Evolutionary conservation across 1,284 basidiomycete species (phyloP).

Genomic region (Entoloma clypeatum): DNA sequence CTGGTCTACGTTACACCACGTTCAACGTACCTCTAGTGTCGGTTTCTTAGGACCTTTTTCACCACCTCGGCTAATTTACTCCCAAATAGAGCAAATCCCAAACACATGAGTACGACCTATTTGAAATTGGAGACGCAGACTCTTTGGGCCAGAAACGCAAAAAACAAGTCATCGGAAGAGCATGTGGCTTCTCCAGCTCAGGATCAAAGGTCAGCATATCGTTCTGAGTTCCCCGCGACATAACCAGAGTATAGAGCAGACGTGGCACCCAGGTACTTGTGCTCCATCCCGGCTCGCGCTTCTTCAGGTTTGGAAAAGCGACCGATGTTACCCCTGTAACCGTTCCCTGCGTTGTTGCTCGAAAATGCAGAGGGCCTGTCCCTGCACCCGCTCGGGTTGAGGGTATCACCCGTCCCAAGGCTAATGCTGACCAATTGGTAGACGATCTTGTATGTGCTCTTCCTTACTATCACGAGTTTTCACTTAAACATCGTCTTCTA

Average conservation of each 20-base stretch:
- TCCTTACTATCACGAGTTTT: neutral
- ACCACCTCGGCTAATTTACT: conserved; percentile 10
- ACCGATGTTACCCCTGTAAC: conserved; percentile 79
- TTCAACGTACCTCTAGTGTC: conserved; percentile 76
- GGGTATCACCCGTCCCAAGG: conserved; percentile 47
- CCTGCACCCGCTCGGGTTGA: conserved; percentile 42
- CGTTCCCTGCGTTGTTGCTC: conserved; percentile 78
- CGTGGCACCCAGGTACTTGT: conserved; percentile 79
- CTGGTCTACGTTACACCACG: conserved; percentile 72
- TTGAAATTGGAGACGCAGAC: conserved; percentile 67
- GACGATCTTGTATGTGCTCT: conserved; percentile 60
- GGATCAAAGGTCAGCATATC: conserved; percentile 41
- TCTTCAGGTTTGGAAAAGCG: conserved; percentile 84
- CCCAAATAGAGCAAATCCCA: conserved; percentile 62
- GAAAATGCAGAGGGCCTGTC: conserved; percentile 46
- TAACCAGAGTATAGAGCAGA: conserved; percentile 37
- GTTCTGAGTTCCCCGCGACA: conserved; percentile 6
- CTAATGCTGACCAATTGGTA: conserved; percentile 17
- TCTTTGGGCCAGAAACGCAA: conserved; percentile 68
- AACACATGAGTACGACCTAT: conserved; percentile 70
- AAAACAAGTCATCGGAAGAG: conserved; percentile 44
- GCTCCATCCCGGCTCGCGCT: conserved; percentile 91
- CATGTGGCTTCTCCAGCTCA: conserved; percentile 27
- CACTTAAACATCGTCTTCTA: conserved; percentile 25
- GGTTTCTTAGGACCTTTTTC: conserved; percentile 25